phyloP scores from a whole-genome alignment of 2,329 filamentous ascomycete species.

The Penicillium sp. region DNA sequence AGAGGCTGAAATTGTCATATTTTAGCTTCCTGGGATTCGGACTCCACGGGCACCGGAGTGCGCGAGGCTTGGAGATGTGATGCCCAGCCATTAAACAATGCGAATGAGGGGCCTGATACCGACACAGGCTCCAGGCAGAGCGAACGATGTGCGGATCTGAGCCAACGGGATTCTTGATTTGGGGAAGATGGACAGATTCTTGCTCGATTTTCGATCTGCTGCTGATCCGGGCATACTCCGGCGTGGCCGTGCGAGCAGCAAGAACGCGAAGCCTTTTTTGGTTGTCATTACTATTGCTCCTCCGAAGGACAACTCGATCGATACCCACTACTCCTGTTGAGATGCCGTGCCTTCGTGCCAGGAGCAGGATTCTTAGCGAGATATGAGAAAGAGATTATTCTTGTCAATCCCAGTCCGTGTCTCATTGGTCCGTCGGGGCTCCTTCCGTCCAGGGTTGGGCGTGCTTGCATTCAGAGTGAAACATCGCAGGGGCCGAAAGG shows the following conservation, averaged over 20 bases:
- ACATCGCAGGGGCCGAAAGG: conserved; percentile 5
- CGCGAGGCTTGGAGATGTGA: not conserved
- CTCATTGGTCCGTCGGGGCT: not conserved
- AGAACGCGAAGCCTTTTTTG: not conserved
- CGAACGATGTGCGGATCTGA: not conserved
- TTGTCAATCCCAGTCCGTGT: not conserved
- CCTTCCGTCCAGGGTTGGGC: not conserved
- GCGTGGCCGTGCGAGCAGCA: not conserved
- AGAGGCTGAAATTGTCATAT: not conserved
- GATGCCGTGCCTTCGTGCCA: not conserved
- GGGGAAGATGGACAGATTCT: not conserved
- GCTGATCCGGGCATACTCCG: conserved; percentile 3
- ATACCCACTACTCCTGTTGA: not conserved
- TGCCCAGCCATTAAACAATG: not conserved
- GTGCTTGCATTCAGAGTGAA: conserved; percentile 1
- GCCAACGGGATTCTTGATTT: not conserved
- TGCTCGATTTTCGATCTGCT: not conserved
- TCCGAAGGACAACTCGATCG: too few relatives aligned
- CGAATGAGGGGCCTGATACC: not conserved
- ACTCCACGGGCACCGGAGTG: not conserved
- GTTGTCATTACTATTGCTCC: not conserved
- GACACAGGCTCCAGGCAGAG: not conserved
- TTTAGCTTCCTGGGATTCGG: not conserved
- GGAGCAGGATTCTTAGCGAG: too few relatives aligned
- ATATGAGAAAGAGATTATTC: too few relatives aligned